Evolutionary conservation across 179 eudicot species (phyloP).

Genomic region (Carnegiea gigantea): DNA sequence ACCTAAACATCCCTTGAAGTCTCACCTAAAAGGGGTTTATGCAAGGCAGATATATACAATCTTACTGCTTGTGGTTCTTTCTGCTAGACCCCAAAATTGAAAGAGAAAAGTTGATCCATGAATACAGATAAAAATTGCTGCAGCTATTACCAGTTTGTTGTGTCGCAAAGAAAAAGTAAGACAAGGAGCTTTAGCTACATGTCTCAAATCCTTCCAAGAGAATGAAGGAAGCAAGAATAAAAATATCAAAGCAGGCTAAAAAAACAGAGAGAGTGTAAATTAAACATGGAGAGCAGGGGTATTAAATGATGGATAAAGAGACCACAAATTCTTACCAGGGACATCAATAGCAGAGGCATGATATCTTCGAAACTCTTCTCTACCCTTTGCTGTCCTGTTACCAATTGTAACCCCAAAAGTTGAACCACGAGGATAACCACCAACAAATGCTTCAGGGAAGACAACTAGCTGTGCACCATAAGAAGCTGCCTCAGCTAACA

Average conservation of each 20-base stretch:
- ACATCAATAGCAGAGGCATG: conserved; percentile 92
- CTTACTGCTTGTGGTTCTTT: too few relatives aligned
- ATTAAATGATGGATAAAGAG: background rate
- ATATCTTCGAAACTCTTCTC: conserved; percentile 83
- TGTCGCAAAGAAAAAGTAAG: too few relatives aligned
- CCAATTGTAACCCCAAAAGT: conserved; percentile 87
- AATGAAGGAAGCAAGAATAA: background rate
- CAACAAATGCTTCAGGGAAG: conserved; percentile 95
- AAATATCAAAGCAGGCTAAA: background rate
- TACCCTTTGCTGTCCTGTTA: conserved; percentile 82
- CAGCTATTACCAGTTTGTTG: too few relatives aligned
- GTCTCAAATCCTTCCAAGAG: too few relatives aligned
- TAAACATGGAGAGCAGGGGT: background rate
- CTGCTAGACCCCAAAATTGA: too few relatives aligned
- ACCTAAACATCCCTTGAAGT: too few relatives aligned
- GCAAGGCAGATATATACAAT: too few relatives aligned
- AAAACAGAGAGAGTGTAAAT: background rate
- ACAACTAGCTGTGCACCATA: conserved; percentile 92
- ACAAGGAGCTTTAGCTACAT: too few relatives aligned
- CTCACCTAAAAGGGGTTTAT: too few relatives aligned
- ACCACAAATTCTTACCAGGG: conserved; percentile 52
- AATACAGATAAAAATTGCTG: too few relatives aligned
- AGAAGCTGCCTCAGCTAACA: conserved; percentile 86
- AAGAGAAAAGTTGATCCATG: too few relatives aligned
- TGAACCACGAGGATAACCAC: conserved; percentile 97